Evolutionary conservation across 2,329 filamentous ascomycete species (phyloP).

Genomic region (Aureobasidium musti): DNA sequence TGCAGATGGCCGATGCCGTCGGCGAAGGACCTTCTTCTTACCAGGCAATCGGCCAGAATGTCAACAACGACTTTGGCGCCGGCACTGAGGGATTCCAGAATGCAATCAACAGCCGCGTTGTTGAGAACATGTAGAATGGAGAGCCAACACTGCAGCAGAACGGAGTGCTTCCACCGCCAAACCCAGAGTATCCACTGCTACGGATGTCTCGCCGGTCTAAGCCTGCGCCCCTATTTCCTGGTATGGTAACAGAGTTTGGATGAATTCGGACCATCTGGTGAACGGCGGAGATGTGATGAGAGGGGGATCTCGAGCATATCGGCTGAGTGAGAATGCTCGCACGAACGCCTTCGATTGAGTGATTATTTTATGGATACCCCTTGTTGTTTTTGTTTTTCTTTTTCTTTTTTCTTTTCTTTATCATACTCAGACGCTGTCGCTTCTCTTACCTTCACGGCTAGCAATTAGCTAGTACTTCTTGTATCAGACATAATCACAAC

Average conservation of each 20-base stretch:
- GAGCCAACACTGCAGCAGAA: not conserved
- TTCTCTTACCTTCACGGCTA: not conserved
- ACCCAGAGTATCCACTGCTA: too few relatives aligned
- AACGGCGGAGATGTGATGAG: too few relatives aligned
- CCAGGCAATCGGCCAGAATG: constrained; percentile 30
- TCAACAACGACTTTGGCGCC: constrained; percentile 43
- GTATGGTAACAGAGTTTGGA: too few relatives aligned
- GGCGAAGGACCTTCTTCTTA: constrained; percentile 60
- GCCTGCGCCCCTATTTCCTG: too few relatives aligned
- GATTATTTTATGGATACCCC: constrained; percentile 19
- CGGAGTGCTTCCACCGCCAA: not conserved
- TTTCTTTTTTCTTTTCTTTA: not conserved
- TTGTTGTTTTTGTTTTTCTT: not conserved
- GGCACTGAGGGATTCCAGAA: constrained; percentile 65
- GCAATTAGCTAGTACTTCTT: not conserved
- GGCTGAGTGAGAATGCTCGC: not conserved
- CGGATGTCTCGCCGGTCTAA: too few relatives aligned
- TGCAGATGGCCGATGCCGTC: constrained; percentile 53
- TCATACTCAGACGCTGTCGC: not conserved
- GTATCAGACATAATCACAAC: not conserved
- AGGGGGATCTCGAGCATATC: too few relatives aligned
- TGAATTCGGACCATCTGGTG: too few relatives aligned
- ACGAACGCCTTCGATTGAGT: not conserved
- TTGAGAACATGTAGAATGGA: constrained; percentile 74
- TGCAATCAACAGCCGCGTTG: constrained; percentile 76